Conservation (phyloP, 129 eudicot species). For the Deinandra increscens region DNA sequence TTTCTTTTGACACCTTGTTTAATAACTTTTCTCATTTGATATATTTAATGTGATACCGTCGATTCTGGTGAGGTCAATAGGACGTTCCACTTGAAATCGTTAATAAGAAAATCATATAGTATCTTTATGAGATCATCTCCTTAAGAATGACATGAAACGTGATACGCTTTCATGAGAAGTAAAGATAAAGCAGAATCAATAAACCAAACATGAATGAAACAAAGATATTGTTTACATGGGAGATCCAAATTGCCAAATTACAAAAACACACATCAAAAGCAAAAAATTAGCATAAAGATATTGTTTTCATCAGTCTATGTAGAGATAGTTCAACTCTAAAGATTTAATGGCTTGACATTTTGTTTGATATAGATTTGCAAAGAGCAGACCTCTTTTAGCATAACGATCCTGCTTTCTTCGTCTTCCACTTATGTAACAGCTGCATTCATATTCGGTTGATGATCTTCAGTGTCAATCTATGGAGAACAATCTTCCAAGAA, state of each 20-base stretch:
- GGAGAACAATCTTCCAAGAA: constrained; percentile 4
- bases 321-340: not conserved
- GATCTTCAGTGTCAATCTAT: not conserved
- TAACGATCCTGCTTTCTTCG: not conserved
- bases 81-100: not conserved
- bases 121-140: not conserved
- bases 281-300: no score
- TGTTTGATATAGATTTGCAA: not conserved
- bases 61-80: not conserved
- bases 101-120: not conserved
- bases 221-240: not conserved
- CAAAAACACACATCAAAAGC: not conserved
- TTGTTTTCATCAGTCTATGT: no score
- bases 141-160: not conserved
- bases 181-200: not conserved
- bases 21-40: not conserved
- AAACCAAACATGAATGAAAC: not conserved
- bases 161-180: not conserved
- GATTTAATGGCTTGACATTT: not conserved
- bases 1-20: not conserved
- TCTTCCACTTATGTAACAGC: not conserved
- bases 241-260: not conserved
- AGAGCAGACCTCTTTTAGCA: not conserved
- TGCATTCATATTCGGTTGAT: not conserved
- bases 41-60: not conserved